Conservation (phyloP, 306 rosid species). For the Rosa lucieae region DNA sequence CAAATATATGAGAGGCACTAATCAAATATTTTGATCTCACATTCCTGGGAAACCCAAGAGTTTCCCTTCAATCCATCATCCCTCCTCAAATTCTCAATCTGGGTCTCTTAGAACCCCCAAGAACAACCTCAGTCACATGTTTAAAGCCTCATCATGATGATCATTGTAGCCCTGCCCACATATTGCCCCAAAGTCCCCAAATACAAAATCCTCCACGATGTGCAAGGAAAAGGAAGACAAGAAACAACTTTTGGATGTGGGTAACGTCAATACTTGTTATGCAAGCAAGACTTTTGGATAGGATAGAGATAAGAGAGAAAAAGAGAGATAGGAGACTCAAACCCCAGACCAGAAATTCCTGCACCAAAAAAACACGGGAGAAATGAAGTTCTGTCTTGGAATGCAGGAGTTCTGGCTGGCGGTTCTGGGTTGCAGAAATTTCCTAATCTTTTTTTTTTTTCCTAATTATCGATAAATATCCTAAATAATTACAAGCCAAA, state of each 20-base stretch:
- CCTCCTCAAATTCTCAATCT: constrained; percentile 24
- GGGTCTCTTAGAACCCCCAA: constrained; percentile 8
- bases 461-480: neutral
- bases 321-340: constrained; percentile 1
- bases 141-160: neutral
- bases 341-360: constrained; percentile 34
- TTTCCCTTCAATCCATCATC: constrained; percentile 30
- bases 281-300: neutral
- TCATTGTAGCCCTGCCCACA: neutral
- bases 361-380: constrained; percentile 5
- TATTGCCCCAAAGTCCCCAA: neutral
- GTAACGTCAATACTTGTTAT: neutral
- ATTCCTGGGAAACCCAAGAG: constrained; percentile 52
- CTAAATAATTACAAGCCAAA: neutral
- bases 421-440: constrained; percentile 28
- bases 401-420: constrained; percentile 22
- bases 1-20: constrained; percentile 17
- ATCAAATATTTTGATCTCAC: constrained; percentile 33
- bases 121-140: constrained; percentile 4
- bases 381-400: constrained; percentile 1
- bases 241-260: neutral
- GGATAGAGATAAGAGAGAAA: neutral
- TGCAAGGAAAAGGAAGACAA: neutral
- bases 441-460: neutral
- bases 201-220: neutral